phyloP scores from a whole-genome alignment of 176 grass and related monocot species.

The Oropetium thomaeum region DNA sequence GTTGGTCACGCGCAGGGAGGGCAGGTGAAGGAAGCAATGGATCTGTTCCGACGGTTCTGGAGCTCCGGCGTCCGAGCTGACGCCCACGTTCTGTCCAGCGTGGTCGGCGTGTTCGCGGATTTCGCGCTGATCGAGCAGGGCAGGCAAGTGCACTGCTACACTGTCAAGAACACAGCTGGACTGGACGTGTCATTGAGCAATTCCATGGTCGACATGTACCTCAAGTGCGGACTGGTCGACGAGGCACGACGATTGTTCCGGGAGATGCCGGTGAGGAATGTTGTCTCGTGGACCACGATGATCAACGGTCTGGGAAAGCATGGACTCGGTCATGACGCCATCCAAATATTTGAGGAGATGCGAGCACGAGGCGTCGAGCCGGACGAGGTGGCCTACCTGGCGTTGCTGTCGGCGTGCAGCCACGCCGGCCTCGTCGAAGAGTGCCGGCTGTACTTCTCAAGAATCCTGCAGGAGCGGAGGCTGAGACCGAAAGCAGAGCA shows the following conservation, averaged over 20 bases:
- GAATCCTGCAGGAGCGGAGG: neutral
- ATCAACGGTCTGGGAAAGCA: constrained; percentile 56
- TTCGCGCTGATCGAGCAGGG: constrained; percentile 47
- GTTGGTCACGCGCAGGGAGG: constrained; percentile 45
- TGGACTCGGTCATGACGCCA: constrained; percentile 34
- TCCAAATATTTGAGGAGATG: constrained; percentile 41
- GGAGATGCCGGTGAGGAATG: constrained; percentile 37
- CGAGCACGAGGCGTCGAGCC: constrained; percentile 12
- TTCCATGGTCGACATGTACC: constrained; percentile 48
- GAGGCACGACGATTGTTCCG: constrained; percentile 32
- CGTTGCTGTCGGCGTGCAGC: constrained; percentile 55
- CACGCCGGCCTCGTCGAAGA: constrained; percentile 44
- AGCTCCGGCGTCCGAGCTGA: constrained; percentile 32
- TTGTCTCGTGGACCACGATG: constrained; percentile 56
- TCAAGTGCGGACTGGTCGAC: constrained; percentile 44
- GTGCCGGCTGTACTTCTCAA: constrained; percentile 18
- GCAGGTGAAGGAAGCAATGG: constrained; percentile 28
- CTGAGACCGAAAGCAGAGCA: constrained; percentile 34
- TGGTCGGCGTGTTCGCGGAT: constrained; percentile 34
- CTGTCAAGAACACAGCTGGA: neutral
- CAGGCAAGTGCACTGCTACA: constrained; percentile 50
- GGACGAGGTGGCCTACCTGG: constrained; percentile 43
- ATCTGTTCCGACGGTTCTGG: constrained; percentile 40
- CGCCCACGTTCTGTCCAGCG: constrained; percentile 25
- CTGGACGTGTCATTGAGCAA: constrained; percentile 32